These are phyloP conservation scores for Pseudogymnoascus sp. DNA, from an alignment of 2,329 filamentous ascomycete genomes.

Conservation along the genomic window DNA sequence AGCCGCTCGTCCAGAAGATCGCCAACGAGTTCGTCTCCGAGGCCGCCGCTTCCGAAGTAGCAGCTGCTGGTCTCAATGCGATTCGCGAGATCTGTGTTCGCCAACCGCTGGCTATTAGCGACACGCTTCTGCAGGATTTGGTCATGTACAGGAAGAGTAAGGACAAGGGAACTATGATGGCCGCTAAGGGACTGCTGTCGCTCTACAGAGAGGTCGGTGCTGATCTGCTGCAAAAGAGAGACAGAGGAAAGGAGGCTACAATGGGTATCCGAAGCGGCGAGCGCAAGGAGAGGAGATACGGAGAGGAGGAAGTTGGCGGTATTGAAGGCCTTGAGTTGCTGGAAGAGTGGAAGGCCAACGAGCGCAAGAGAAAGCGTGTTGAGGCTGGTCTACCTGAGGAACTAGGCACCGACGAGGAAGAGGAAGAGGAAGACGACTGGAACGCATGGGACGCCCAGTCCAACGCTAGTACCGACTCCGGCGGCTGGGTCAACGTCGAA, in stretches of 20 bases:
- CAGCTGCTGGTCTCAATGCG: constrained; percentile 83
- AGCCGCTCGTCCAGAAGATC: constrained; percentile 88
- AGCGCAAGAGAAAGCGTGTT: constrained; percentile 62
- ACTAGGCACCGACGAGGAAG: constrained; percentile 50
- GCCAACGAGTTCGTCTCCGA: constrained; percentile 98
- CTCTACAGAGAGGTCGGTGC: constrained; percentile 88
- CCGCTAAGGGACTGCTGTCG: constrained; percentile 81
- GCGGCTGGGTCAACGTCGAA: constrained; percentile 87
- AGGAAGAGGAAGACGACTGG: constrained; percentile 49
- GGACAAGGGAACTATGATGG: constrained; percentile 99
- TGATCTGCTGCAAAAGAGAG: constrained; percentile 78
- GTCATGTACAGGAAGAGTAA: constrained; percentile 96
- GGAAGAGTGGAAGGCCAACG: constrained; percentile 88
- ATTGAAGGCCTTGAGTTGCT: constrained; percentile 91
- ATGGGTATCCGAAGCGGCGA: constrained; percentile 71
- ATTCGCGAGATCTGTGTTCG: constrained; percentile 90
- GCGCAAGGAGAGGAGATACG: constrained; percentile 69
- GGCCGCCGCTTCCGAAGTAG: constrained; percentile 82
- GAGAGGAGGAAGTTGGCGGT: constrained; percentile 68
- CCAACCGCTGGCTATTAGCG: constrained; percentile 92
- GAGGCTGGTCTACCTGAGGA: constrained; percentile 60
- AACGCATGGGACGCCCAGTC: constrained; percentile 53
- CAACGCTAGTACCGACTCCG: constrained; percentile 57
- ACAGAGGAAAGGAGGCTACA: constrained; percentile 83
- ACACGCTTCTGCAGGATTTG: constrained; percentile 89